These are phyloP conservation scores for Spatholobus suberectus DNA, from an alignment of 306 rosid species.

Conservation along the genomic window DNA sequence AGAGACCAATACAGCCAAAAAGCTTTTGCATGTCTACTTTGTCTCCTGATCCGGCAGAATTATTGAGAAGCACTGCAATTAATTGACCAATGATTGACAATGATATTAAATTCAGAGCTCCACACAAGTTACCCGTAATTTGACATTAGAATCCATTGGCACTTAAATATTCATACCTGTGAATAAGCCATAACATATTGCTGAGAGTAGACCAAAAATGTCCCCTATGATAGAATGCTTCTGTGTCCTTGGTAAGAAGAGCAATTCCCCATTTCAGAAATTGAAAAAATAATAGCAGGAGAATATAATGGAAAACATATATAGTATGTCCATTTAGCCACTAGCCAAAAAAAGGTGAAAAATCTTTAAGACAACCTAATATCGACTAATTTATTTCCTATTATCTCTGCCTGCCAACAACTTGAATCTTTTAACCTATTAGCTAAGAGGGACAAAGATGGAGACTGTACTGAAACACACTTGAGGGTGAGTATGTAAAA, in stretches of 20 bases:
- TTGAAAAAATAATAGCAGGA: background rate
- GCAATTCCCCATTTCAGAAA: constrained; percentile 7
- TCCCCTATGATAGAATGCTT: constrained; percentile 63
- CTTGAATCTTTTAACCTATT: background rate
- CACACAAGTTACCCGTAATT: too few relatives aligned
- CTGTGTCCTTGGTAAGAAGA: constrained; percentile 52
- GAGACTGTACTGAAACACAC: background rate
- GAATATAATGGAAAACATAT: background rate
- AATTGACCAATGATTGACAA: constrained; percentile 23
- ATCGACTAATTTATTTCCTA: background rate
- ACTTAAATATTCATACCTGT: constrained; percentile 54
- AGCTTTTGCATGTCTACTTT: constrained; percentile 74
- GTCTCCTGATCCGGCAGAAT: constrained; percentile 71
- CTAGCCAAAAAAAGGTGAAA: background rate
- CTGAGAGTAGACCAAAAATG: constrained; percentile 71
- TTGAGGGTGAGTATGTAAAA: background rate
- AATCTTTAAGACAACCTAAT: background rate
- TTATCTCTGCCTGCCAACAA: background rate
- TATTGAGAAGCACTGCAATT: constrained; percentile 70
- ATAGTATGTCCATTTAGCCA: background rate
- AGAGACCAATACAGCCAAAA: constrained; percentile 82
- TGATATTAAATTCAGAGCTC: too few relatives aligned
- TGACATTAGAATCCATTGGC: constrained; percentile 9
- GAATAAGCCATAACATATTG: constrained; percentile 66
- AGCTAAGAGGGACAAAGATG: background rate